Conservation (phyloP, 305 asterid genomes). For the Withania somnifera region DNA sequence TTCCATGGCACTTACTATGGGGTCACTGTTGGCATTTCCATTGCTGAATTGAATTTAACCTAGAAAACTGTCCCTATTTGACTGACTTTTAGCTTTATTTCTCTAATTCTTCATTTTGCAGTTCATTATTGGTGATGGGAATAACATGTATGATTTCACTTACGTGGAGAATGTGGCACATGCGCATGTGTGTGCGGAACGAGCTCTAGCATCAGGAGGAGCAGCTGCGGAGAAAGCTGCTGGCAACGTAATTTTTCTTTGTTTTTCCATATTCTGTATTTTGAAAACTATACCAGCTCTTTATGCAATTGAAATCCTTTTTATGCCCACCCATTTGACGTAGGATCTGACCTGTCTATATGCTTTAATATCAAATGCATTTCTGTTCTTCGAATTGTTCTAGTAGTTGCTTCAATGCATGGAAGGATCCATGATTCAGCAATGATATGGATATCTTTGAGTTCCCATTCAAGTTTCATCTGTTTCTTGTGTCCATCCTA, state of each 20-base stretch:
- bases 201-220: constrained; percentile 81
- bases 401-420: not conserved
- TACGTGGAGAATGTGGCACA: constrained; percentile 96
- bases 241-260: constrained; percentile 49
- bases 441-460: not conserved
- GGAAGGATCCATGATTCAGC: not conserved
- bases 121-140: constrained; percentile 91
- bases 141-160: constrained; percentile 83
- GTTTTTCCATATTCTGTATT: not conserved
- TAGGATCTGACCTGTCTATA: not conserved
- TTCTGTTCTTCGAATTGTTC: not conserved
- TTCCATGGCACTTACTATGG: not conserved
- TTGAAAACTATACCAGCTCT: too few relatives aligned
- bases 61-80: not conserved
- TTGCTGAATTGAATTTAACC: not conserved
- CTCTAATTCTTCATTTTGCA: constrained; percentile 13
- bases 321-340: too few relatives aligned
- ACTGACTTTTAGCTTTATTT: not conserved
- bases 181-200: constrained; percentile 95
- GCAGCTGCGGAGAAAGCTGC: constrained; percentile 72
- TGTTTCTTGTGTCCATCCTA: not conserved
- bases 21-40: not conserved
- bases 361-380: not conserved
- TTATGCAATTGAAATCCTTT: too few relatives aligned
- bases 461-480: not conserved